Conservation (phyloP, 768 basidiomycete genomes). For the Panaeolus papilionaceus region DNA sequence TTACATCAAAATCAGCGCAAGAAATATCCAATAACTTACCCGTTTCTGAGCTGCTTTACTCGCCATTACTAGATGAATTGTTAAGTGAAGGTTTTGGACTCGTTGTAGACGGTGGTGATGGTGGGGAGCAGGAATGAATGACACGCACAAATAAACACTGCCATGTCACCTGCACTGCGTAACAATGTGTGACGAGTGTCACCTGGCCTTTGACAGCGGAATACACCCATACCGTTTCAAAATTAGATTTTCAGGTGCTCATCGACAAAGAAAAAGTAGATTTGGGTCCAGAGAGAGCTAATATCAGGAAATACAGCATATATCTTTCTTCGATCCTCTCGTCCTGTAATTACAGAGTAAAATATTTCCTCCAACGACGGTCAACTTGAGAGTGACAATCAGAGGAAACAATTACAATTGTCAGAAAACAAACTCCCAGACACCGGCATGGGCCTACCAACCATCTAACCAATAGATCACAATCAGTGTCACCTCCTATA, state of each 20-base stretch:
- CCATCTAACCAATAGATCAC: not conserved
- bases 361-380: not conserved
- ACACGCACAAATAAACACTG: constrained; percentile 29
- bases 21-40: constrained; percentile 43
- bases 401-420: not conserved
- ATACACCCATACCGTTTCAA: not conserved
- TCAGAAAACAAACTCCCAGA: constrained; percentile 1
- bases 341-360: not conserved
- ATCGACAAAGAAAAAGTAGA: not conserved
- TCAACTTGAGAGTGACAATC: not conserved
- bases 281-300: not conserved
- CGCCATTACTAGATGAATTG: constrained; percentile 58
- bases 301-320: not conserved
- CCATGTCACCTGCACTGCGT: constrained; percentile 11
- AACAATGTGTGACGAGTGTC: constrained; percentile 5
- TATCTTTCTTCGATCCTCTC: no score
- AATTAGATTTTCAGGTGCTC: not conserved
- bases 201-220: not conserved
- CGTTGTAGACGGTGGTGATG: constrained; percentile 27
- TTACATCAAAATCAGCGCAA: constrained; percentile 1
- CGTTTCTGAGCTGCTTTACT: constrained; percentile 89
- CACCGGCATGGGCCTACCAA: not conserved
- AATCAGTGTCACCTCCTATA: constrained; percentile 13
- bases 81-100: constrained; percentile 19
- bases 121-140: constrained; percentile 31